Evolutionary conservation across 306 rosid species (phyloP), one percentile per base, ranked within the genome.

Genomic region (Quercus parvula): DNA sequence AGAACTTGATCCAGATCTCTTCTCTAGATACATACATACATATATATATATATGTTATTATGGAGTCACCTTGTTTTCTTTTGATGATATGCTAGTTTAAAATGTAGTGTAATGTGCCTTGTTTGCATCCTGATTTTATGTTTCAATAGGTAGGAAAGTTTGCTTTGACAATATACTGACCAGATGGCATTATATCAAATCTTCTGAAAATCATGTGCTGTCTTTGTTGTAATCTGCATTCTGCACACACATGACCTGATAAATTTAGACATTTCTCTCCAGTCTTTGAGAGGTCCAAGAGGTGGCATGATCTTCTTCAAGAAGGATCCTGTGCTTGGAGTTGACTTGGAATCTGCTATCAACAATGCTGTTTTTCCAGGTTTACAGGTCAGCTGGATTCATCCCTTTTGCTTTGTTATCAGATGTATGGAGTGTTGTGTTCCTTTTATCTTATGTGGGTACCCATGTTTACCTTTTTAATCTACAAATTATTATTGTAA

Each of bases 251-350:
- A 14, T 72, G 66, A 68, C 63, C 74, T 75, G 66, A 74, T 72
- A 63, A 25, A 49, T 78, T 75, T 58, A 3, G 18, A 62, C 68
- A 30, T 79, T 78, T 86, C 61, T 67, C 28, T 84, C 49, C 88
- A 96, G 98, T 93, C 98, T 82, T 61, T 93, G 81, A 87, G 98
- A 83, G 99, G 99, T 58, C 99, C 99, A 22, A 86, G 98, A 85
- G 98, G 98, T 58, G 98, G 98, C 44, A 96, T 96, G 99, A 96
- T 96, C 77, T 96, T 96, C 92, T 96, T 90, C 90, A 91, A 78
- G 89, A 96, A 96, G 85, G 97, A 93, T 72, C 10, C 92, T 1
- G 86, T 96, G 82, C 90, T 83, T 25, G 98, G 93, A 38, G 85
- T 93, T 56, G 97, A 91, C 67, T 84, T 96, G 71, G 97, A 93